Percentiles rank a stretch among this genome's conserved stretches.
Evolutionary conservation across 129 eudicot species (phyloP).

Genomic region (Helianthus tuberosus): DNA sequence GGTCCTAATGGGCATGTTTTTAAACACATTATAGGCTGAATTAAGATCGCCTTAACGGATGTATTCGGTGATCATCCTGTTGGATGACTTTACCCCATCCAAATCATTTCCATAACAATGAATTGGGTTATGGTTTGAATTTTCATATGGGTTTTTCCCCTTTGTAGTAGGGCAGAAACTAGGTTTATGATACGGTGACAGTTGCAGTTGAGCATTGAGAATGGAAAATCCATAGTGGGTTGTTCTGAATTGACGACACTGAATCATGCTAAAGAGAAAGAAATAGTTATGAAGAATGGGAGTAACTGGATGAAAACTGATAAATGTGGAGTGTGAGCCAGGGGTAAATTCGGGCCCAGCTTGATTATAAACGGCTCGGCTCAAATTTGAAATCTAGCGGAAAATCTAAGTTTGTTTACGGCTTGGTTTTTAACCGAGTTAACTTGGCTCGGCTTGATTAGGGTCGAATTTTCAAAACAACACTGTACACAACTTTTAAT

Average conservation of each 20-base stretch:
- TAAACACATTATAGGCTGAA: conserved; percentile 61
- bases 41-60: conserved; percentile 53
- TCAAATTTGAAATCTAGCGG: too few relatives aligned
- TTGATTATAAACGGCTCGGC: too few relatives aligned
- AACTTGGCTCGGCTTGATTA: too few relatives aligned
- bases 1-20: conserved; percentile 47
- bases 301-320: too few relatives aligned
- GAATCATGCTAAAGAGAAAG: conserved; percentile 22
- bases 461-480: too few relatives aligned
- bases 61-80: conserved; percentile 56
- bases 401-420: too few relatives aligned
- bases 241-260: conserved; percentile 20
- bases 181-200: conserved; percentile 13
- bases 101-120: not conserved
- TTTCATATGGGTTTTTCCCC: conserved; percentile 27
- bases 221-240: conserved; percentile 14
- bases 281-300: too few relatives aligned
- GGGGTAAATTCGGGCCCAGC: too few relatives aligned
- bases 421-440: too few relatives aligned
- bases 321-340: too few relatives aligned
- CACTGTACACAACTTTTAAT: too few relatives aligned
- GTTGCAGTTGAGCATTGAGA: conserved; percentile 8
- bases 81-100: conserved; percentile 37
- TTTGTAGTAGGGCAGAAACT: conserved; percentile 21
- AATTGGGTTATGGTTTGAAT: conserved; percentile 19